Conservation (phyloP, 768 basidiomycete species). For the Chiua virens region DNA sequence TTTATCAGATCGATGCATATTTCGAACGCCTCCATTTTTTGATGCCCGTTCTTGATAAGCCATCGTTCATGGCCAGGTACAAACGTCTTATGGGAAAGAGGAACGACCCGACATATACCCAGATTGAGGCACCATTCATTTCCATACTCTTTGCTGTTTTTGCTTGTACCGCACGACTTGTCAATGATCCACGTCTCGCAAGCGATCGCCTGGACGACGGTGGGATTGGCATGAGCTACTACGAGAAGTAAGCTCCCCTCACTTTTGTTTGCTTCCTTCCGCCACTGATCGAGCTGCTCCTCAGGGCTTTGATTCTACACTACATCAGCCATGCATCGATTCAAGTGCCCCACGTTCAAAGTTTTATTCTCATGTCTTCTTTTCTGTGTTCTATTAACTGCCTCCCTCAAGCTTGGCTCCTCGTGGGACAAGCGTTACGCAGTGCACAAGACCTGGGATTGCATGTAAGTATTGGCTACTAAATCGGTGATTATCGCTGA, state of each 20-base stretch:
- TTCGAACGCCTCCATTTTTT: constrained; percentile 86
- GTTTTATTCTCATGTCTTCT: constrained; percentile 84
- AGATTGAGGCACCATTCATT: constrained; percentile 71
- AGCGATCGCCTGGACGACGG: constrained; percentile 67
- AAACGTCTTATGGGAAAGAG: constrained; percentile 71
- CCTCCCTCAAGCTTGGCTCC: constrained; percentile 91
- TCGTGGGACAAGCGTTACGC: constrained; percentile 87
- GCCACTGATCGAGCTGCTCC: constrained; percentile 1
- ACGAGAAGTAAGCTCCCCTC: constrained; percentile 65
- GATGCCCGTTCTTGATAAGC: constrained; percentile 86
- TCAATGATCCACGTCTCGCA: constrained; percentile 69
- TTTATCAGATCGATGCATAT: constrained; percentile 75
- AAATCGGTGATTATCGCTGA: constrained; percentile 13
- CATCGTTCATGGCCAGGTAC: constrained; percentile 75
- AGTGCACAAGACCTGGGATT: constrained; percentile 89
- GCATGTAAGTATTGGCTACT: constrained; percentile 60
- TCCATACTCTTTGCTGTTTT: constrained; percentile 87
- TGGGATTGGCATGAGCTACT: constrained; percentile 88
- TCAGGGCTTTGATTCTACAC: constrained; percentile 83
- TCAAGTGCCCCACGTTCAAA: constrained; percentile 86
- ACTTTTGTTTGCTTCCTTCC: neutral
- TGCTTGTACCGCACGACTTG: constrained; percentile 80
- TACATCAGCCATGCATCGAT: constrained; percentile 89
- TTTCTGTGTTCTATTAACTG: constrained; percentile 93
- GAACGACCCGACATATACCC: constrained; percentile 49